Evolutionary conservation across 805 yeast genomes (phyloP).

Genomic region (Saccharomyces cerevisiae): DNA sequence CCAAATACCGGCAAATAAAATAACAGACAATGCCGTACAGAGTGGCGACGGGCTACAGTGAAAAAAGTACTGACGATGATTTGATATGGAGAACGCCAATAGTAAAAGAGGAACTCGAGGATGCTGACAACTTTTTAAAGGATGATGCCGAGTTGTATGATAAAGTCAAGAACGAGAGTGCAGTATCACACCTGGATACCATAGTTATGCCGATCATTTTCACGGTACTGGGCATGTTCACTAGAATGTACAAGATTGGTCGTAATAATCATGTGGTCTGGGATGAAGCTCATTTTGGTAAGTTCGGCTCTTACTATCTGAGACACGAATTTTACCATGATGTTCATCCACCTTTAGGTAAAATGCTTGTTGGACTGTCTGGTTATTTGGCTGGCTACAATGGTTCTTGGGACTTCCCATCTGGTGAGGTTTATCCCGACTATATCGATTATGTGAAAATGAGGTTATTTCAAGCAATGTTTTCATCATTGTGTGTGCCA

Average conservation of each 20-base stretch:
- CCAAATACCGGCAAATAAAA: background rate
- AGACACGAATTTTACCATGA: constrained; percentile 78
- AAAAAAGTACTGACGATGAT: background rate
- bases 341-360: constrained; percentile 84
- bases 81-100: background rate
- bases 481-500: constrained; percentile 60
- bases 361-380: constrained; percentile 68
- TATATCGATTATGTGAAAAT: constrained; percentile 51
- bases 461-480: constrained; percentile 64
- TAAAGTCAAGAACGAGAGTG: constrained; percentile 1
- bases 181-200: constrained; percentile 26
- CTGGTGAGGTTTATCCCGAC: constrained; percentile 59
- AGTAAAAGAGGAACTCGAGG: background rate
- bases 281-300: constrained; percentile 91
- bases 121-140: background rate
- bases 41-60: background rate
- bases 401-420: constrained; percentile 66
- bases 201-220: constrained; percentile 37
- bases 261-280: constrained; percentile 57
- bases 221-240: constrained; percentile 40
- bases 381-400: constrained; percentile 73
- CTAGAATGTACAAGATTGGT: constrained; percentile 54
- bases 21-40: background rate
- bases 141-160: background rate
- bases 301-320: constrained; percentile 73